These are phyloP conservation scores for Diaporthe amygdali DNA, from an alignment of 2,329 filamentous ascomycete genomes.

Conservation along the genomic window DNA sequence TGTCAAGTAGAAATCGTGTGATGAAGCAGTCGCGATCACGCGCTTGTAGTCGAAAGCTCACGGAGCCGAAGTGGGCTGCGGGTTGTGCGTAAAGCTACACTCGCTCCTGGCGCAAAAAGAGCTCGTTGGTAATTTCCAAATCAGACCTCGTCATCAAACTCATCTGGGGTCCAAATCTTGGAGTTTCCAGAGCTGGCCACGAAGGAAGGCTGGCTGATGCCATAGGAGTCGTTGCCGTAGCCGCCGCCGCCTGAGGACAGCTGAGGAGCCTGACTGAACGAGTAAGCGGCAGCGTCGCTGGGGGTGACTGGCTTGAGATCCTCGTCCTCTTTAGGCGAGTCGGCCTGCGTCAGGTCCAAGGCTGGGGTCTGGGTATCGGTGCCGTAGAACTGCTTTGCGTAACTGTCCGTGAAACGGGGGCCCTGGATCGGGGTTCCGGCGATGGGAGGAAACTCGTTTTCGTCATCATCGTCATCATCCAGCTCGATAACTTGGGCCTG, in stretches of 20 bases:
- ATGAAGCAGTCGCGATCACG: background rate
- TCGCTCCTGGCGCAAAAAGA: background rate
- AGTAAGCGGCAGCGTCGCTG: background rate
- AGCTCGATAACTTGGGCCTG: background rate
- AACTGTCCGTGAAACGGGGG: background rate
- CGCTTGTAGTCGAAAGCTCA: background rate
- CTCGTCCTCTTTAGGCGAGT: slow-evolving; percentile 24
- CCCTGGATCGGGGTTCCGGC: background rate
- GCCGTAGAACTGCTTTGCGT: background rate
- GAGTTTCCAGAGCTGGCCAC: background rate
- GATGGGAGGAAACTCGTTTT: background rate
- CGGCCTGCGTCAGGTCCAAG: slow-evolving; percentile 27
- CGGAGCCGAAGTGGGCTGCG: background rate
- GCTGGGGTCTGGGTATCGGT: background rate
- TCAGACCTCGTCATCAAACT: slow-evolving; percentile 10
- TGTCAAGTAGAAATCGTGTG: background rate
- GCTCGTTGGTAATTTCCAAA: background rate
- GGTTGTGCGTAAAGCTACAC: background rate
- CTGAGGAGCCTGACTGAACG: background rate
- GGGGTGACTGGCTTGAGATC: slow-evolving; percentile 13
- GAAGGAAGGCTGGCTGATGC: background rate
- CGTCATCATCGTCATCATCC: slow-evolving; percentile 2
- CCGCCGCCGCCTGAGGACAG: background rate
- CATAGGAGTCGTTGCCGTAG: background rate
- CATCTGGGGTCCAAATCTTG: background rate